These are phyloP conservation scores for Myrmaecium sp. DNA, from an alignment of 2,329 filamentous ascomycete genomes.

Conservation along the genomic window DNA sequence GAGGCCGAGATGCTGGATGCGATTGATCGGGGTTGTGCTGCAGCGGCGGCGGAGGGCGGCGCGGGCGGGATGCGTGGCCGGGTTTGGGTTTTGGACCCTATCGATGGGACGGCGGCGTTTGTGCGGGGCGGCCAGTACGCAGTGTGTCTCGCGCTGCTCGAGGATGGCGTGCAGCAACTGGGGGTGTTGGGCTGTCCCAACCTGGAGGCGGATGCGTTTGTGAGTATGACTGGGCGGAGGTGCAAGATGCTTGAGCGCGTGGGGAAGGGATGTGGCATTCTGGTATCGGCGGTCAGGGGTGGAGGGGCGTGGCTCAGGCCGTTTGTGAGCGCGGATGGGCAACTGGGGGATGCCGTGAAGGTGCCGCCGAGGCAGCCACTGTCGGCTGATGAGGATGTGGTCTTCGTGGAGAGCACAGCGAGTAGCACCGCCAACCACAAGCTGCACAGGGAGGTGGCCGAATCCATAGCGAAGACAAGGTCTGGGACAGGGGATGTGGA, in stretches of 20 bases:
- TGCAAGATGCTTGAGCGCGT: conserved; percentile 15
- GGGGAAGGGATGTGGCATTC: conserved; percentile 19
- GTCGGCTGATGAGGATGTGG: conserved; percentile 21
- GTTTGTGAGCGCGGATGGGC: conserved; percentile 17
- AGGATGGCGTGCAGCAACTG: conserved; percentile 39
- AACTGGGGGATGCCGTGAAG: conserved; percentile 15
- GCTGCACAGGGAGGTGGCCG: conserved; percentile 21
- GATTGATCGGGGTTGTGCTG: conserved; percentile 46
- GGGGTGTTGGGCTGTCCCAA: conserved; percentile 48
- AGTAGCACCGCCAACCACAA: conserved; percentile 23
- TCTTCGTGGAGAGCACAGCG: conserved; percentile 29
- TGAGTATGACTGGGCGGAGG: conserved; percentile 8
- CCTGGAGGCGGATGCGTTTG: conserved; percentile 27
- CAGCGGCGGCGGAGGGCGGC: too few relatives aligned
- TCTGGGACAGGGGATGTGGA: too few relatives aligned
- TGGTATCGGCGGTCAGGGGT: conserved; percentile 32
- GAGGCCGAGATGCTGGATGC: conserved; percentile 41
- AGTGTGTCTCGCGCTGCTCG: conserved; percentile 41
- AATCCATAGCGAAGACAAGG: conserved; percentile 18
- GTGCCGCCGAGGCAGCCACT: too few relatives aligned
- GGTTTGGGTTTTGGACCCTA: conserved; percentile 47
- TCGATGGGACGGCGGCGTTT: conserved; percentile 48
- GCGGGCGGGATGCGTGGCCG: conserved; percentile 21
- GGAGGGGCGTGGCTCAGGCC: conserved; percentile 27
- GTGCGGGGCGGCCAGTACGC: conserved; percentile 45